These are phyloP conservation scores for Rhypophila decipiens DNA, from an alignment of 495 filamentous ascomycete species.

Conservation along the genomic window DNA sequence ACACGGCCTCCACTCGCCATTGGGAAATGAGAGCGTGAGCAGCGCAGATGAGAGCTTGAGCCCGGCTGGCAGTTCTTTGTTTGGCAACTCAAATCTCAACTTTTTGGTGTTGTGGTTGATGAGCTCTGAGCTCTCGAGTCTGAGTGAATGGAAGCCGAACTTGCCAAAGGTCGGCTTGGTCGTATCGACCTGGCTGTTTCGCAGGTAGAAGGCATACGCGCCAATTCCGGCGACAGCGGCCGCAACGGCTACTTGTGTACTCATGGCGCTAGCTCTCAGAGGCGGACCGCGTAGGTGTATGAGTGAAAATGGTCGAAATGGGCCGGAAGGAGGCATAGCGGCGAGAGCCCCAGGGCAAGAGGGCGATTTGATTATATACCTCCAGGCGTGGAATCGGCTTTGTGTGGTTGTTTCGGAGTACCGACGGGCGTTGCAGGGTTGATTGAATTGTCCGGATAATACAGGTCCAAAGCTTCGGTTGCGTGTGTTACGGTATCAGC, in stretches of 20 bases:
- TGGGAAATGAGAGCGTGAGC: conserved; percentile 47
- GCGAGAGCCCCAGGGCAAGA: background rate
- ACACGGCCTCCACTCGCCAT: conserved; percentile 46
- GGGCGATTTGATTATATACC: conserved; percentile 5
- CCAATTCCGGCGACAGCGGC: conserved; percentile 25
- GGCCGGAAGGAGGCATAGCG: conserved; percentile 10
- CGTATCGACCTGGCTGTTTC: background rate
- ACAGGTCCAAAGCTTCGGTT: background rate
- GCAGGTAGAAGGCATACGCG: conserved; percentile 19
- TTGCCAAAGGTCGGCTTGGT: conserved; percentile 20
- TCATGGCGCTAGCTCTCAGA: conserved; percentile 19
- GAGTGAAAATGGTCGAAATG: conserved; percentile 1
- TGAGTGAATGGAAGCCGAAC: conserved; percentile 33
- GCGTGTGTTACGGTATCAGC: background rate
- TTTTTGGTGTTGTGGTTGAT: conserved; percentile 63
- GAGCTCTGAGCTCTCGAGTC: conserved; percentile 44
- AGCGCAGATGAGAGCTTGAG: conserved; percentile 50
- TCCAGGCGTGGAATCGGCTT: background rate
- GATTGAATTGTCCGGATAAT: conserved; percentile 11
- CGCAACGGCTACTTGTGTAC: conserved; percentile 18
- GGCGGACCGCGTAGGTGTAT: conserved; percentile 4
- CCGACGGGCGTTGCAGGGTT: conserved; percentile 10
- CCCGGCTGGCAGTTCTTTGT: conserved; percentile 41
- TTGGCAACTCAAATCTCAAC: conserved; percentile 55
- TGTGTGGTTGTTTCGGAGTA: conserved; percentile 16